phyloP scores from a whole-genome alignment of 108 stramenopile genomes.

The Nitzschia inconspicua region DNA sequence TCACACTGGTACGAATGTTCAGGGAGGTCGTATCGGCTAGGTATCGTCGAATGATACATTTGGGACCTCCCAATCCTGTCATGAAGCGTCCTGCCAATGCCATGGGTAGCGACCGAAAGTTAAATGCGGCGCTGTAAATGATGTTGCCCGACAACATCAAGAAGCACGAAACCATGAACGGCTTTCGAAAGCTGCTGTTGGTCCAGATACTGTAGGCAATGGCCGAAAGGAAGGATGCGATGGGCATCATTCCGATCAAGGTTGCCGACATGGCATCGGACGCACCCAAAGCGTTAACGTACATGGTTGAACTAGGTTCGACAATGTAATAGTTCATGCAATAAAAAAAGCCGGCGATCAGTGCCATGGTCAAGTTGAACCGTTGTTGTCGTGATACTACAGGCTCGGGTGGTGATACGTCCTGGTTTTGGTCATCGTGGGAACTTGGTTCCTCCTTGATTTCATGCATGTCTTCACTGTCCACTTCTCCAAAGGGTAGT shows the following conservation, averaged over 20 bases:
- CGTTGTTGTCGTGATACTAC: neutral
- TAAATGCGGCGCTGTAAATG: constrained; percentile 69
- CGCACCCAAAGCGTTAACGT: constrained; percentile 76
- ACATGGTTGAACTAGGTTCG: constrained; percentile 79
- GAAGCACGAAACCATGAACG: constrained; percentile 62
- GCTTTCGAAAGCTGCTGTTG: constrained; percentile 68
- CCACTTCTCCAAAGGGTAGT: no score
- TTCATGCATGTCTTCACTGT: no score
- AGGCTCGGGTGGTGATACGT: no score
- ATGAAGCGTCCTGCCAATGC: constrained; percentile 77
- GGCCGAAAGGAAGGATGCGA: constrained; percentile 72
- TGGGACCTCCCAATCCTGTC: constrained; percentile 82
- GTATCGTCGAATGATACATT: constrained; percentile 82
- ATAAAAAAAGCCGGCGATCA: constrained; percentile 80
- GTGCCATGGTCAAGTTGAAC: constrained; percentile 48
- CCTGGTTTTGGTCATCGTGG: no score
- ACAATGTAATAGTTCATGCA: constrained; percentile 94
- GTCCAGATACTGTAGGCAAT: constrained; percentile 79
- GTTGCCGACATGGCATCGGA: constrained; percentile 73
- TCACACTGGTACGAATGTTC: constrained; percentile 68
- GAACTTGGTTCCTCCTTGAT: no score
- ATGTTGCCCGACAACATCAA: constrained; percentile 74
- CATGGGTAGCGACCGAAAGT: constrained; percentile 48
- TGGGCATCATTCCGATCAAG: constrained; percentile 89
- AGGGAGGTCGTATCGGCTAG: constrained; percentile 83